phyloP scores from a whole-genome alignment of 75 land plant genomes.

The Isoetes taiwanensis region DNA sequence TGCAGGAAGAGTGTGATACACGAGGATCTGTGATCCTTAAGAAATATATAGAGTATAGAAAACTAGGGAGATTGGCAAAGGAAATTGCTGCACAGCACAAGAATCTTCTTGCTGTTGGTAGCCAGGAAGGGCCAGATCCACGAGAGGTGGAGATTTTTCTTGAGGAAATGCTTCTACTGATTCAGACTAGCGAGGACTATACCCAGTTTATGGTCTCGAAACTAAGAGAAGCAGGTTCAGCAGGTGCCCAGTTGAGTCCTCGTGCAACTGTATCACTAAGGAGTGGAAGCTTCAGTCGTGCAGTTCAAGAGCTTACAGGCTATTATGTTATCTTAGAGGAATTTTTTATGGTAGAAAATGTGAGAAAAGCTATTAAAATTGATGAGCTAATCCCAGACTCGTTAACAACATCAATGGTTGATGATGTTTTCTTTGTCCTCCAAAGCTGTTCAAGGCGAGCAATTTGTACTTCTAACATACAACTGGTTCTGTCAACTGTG shows the following conservation, averaged over 20 bases:
- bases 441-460: constrained; percentile 82
- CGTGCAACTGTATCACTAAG: constrained; percentile 45
- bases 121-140: constrained; percentile 63
- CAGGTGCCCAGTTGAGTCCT: constrained; percentile 57
- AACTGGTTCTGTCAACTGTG: constrained; percentile 54
- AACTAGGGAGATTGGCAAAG: constrained; percentile 39
- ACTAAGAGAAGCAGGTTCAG: constrained; percentile 51
- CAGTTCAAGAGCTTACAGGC: constrained; percentile 50
- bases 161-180: constrained; percentile 66
- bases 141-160: constrained; percentile 70
- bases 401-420: constrained; percentile 86
- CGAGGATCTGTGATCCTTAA: constrained; percentile 50
- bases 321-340: constrained; percentile 53
- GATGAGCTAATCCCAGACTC: constrained; percentile 70
- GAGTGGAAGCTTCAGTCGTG: constrained; percentile 34
- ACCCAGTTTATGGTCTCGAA: constrained; percentile 66
- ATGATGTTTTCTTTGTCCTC: constrained; percentile 79
- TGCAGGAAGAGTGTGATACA: constrained; percentile 86
- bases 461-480: constrained; percentile 58
- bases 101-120: constrained; percentile 38
- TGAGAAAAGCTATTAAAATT: constrained; percentile 77
- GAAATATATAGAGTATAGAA: constrained; percentile 64
- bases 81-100: constrained; percentile 66
- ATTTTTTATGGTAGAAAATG: constrained; percentile 89
- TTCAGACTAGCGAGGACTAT: constrained; percentile 84